phyloP scores from a whole-genome alignment of 306 rosid species.

The Pyrus communis region DNA sequence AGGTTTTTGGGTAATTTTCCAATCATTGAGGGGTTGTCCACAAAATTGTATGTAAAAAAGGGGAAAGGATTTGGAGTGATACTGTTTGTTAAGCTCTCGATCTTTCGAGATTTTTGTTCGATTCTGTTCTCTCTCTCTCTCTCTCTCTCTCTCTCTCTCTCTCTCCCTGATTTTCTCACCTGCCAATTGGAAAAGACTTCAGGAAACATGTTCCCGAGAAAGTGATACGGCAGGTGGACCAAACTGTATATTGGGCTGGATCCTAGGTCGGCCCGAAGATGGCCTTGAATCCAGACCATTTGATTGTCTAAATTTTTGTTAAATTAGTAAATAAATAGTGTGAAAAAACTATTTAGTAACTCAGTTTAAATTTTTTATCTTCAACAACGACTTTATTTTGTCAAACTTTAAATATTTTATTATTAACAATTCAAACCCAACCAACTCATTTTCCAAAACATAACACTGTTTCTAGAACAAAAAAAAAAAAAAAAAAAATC shows the following conservation, averaged over 20 bases:
- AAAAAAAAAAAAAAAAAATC: too few relatives aligned
- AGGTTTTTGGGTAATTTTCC: not conserved
- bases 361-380: too few relatives aligned
- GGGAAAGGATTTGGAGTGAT: slow-evolving; percentile 7
- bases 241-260: not conserved
- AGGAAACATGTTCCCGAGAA: slow-evolving; percentile 5
- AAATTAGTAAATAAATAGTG: too few relatives aligned
- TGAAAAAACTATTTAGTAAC: too few relatives aligned
- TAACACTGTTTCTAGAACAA: too few relatives aligned
- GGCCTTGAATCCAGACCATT: not conserved
- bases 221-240: not conserved
- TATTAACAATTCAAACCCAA: too few relatives aligned
- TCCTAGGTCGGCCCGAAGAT: not conserved
- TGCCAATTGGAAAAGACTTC: not conserved
- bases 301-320: too few relatives aligned
- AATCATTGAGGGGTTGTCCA: not conserved
- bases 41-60: not conserved
- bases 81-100: slow-evolving; percentile 92
- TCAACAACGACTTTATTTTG: too few relatives aligned
- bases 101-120: slow-evolving; percentile 90
- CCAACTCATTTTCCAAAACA: too few relatives aligned
- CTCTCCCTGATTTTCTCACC: not conserved
- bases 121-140: slow-evolving; percentile 13
- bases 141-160: too few relatives aligned
- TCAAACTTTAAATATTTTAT: too few relatives aligned